Percentiles rank a stretch among this genome's conserved stretches.
phyloP scores from a whole-genome alignment of 257 asterid species.

The Gardenia jasminoides region DNA sequence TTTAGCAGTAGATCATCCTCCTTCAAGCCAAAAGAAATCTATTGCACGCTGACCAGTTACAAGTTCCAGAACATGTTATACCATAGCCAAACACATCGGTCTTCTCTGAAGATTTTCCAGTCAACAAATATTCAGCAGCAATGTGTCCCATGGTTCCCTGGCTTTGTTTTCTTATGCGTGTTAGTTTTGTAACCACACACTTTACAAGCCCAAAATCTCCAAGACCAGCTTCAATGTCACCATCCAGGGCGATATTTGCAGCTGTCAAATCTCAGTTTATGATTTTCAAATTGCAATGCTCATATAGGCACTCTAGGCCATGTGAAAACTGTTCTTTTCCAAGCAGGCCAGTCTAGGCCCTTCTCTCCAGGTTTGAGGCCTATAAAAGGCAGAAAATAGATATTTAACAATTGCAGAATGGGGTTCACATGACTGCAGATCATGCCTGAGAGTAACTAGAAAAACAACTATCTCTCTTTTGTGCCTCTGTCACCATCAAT shows the following conservation, averaged over 20 bases:
- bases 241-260: conserved; percentile 79
- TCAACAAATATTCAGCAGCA: conserved; percentile 84
- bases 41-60: conserved; percentile 92
- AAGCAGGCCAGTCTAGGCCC: conserved; percentile 70
- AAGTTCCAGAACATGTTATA: conserved; percentile 78
- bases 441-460: no score
- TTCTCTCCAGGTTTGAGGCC: conserved; percentile 78
- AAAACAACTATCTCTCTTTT: no score
- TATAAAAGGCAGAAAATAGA: conserved; percentile 10
- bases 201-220: conserved; percentile 94
- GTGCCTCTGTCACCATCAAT: no score
- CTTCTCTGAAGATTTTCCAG: conserved; percentile 85
- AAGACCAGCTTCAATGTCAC: conserved; percentile 72
- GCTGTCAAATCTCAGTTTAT: conserved; percentile 91
- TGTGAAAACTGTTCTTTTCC: conserved; percentile 75
- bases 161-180: conserved; percentile 80
- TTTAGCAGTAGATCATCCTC: conserved; percentile 86
- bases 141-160: conserved; percentile 99
- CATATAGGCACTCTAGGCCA: conserved; percentile 71
- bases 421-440: no score
- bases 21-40: conserved; percentile 81
- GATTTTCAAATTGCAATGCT: conserved; percentile 81
- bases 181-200: conserved; percentile 58
- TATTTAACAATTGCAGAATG: no score
- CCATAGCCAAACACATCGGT: conserved; percentile 94